Base-by-base conservation (phyloP, 1,284 basidiomycete genomes). In the Exobasidium rhododendri region DNA sequence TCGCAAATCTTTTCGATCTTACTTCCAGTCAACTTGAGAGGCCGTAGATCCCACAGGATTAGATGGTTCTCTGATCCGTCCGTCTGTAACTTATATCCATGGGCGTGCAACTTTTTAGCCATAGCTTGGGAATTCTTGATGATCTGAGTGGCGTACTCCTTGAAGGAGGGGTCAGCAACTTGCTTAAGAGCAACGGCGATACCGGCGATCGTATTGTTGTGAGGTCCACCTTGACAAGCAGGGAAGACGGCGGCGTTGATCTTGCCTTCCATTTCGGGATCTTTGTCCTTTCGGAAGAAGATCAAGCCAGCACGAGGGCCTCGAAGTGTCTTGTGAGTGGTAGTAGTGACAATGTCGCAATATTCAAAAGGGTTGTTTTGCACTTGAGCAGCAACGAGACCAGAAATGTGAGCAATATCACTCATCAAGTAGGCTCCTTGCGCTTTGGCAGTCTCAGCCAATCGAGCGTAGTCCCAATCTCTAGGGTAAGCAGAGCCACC, bases 1-100 rank as follows among this genome's bases (percentile, higher is more conserved):
- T 98, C 96, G 81, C 94, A 96, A 75, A 99, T 88, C 85, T 97
- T 97, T 85, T 97, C 94, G 65, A 99, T 88, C 84, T 98, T 98
- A 84, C 88, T 91, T 63, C 96, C 96, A 26, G 96, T 97, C 78
- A 98, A 84, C 60, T 92, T 90, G 70, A 97, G 85, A 28, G 96
- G 96, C 58, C 96, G 88, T 67, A 99, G 85, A 81, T 98, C 96
- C 94, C 94, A 97, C 55, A 98, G 89, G 63, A 97, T 88, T 67
- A 98, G 87, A 83, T 99, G 96, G 86, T 94, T 97, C 82, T 97
- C 94, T 14, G 92, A 93, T 63, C 96, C 96, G 64, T 87, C 88
- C 32, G 94, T 98, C 84, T 97, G 94, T 68, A 99, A 90, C 83
- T 89, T 91, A 87, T 98, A 78, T 62, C 70, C 75, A 65, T 78